These are phyloP conservation scores for Solanum paucissectum DNA, from an alignment of 257 asterid species.

Conservation along the genomic window DNA sequence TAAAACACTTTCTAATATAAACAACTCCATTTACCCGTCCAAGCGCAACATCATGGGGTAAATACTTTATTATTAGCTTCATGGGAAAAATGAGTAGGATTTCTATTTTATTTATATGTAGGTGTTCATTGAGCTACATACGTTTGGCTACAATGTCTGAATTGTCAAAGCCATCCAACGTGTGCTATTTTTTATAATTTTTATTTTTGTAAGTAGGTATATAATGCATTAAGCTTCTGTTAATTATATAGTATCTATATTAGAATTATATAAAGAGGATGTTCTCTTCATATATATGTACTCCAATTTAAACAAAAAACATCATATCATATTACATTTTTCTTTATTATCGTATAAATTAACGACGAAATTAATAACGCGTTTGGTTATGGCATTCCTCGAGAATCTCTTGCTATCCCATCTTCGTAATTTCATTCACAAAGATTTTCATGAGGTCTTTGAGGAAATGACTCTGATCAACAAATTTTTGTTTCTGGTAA, in stretches of 20 bases:
- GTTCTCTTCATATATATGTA: not conserved
- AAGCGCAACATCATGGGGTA: no score
- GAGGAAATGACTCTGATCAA: constrained; percentile 31
- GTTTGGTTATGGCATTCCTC: not conserved
- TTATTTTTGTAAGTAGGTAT: not conserved
- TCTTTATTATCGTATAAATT: not conserved
- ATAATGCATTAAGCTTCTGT: no score
- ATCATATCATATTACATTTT: no score
- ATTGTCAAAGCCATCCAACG: not conserved
- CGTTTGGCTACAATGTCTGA: no score
- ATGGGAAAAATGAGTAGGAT: no score
- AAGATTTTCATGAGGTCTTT: constrained; percentile 30
- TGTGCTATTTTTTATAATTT: not conserved
- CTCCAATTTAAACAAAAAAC: not conserved
- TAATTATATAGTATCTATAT: not conserved
- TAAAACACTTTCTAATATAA: no score
- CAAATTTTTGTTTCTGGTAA: constrained; percentile 39
- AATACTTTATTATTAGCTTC: no score
- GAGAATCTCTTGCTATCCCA: constrained; percentile 20
- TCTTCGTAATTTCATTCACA: constrained; percentile 25
- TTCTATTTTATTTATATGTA: no score
- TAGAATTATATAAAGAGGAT: no score
- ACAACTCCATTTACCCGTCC: no score
- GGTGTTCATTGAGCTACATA: no score
- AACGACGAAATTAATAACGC: not conserved